Evolutionary conservation across 2,329 filamentous ascomycete species (phyloP).

Genomic region (Monosporascus sp.): DNA sequence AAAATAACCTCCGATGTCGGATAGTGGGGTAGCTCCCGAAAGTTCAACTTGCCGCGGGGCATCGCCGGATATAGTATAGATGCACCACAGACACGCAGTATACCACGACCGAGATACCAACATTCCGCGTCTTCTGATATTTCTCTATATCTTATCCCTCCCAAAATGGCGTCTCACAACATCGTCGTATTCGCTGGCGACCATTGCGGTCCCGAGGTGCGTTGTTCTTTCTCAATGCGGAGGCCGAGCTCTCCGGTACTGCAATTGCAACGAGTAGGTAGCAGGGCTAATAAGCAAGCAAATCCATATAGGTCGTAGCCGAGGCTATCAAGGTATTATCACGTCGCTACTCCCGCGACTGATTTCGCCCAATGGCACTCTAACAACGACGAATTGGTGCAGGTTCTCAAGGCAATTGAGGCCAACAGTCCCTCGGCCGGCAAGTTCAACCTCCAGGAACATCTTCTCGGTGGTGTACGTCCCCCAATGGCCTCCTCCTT

Average conservation of each 20-base stretch:
- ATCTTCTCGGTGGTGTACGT: conserved; percentile 74
- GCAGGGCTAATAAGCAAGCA: background rate
- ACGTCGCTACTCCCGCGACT: background rate
- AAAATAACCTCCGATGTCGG: conserved; percentile 13
- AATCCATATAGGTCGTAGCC: conserved; percentile 56
- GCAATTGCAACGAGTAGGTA: background rate
- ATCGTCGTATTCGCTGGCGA: conserved; percentile 80
- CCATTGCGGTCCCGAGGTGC: conserved; percentile 80
- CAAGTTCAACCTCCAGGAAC: conserved; percentile 85
- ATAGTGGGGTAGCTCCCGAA: conserved; percentile 12
- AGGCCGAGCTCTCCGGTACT: background rate
- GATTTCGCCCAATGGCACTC: background rate
- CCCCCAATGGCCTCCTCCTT: background rate
- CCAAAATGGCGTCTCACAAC: conserved; percentile 63
- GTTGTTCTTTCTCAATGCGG: conserved; percentile 17
- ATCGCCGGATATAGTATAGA: background rate
- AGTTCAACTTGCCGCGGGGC: background rate
- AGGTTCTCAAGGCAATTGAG: conserved; percentile 79
- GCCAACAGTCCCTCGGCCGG: conserved; percentile 60
- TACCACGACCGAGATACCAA: background rate
- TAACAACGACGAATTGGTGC: background rate
- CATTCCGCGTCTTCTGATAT: background rate
- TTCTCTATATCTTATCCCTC: too few species aligned
- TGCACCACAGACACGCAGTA: background rate
- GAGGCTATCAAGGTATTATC: conserved; percentile 74